A percentile compares a stretch with the other conserved stretches of the same genome.
Conservation (phyloP, 2,329 filamentous ascomycete genomes). For the Cladosporium sp. region DNA sequence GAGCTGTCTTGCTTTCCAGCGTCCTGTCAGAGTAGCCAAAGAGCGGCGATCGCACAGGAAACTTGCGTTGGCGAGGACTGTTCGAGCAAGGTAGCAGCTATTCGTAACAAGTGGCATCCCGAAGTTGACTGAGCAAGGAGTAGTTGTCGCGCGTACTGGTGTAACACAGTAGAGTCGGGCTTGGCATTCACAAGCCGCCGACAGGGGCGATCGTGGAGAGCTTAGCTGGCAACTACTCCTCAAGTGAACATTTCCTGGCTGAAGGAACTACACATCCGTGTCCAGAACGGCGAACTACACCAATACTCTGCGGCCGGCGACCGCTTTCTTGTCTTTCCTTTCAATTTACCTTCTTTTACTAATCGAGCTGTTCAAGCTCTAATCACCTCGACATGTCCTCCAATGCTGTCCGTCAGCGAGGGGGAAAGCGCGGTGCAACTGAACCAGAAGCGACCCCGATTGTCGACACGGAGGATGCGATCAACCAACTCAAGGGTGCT, state of each 20-base stretch:
- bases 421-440: conserved; percentile 21
- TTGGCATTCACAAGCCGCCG: background rate
- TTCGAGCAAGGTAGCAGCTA: too few species aligned
- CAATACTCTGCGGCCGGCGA: background rate
- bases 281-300: conserved; percentile 3
- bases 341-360: conserved; percentile 1
- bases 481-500: conserved; percentile 34
- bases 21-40: too few species aligned
- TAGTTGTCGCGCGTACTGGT: background rate
- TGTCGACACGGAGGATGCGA: conserved; percentile 35
- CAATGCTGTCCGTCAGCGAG: conserved; percentile 18
- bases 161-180: background rate
- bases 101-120: too few species aligned
- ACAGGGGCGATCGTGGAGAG: conserved; percentile 1
- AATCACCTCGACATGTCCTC: conserved; percentile 2
- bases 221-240: conserved; percentile 7
- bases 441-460: conserved; percentile 15
- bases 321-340: conserved; percentile 9
- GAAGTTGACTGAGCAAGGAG: background rate
- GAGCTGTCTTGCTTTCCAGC: too few species aligned
- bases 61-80: too few species aligned
- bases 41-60: too few species aligned
- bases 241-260: conserved; percentile 2
- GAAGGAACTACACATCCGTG: background rate
- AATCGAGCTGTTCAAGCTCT: background rate